Conservation (phyloP, 331 rosid genomes). For the Malus hybrid region DNA sequence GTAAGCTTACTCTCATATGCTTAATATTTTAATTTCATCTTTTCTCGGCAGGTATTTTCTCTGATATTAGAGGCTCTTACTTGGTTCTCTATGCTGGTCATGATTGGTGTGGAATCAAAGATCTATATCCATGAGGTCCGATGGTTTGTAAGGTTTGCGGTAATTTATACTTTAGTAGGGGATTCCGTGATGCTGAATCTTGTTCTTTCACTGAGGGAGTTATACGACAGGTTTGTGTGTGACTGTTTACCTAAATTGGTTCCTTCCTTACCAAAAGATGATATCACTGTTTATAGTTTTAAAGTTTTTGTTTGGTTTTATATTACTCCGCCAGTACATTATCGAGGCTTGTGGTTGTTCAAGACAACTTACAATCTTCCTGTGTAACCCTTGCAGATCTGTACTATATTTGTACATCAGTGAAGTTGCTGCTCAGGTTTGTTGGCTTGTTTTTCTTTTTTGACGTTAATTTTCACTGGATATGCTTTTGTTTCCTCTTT, state of each 20-base stretch:
- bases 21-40: background rate
- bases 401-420: slow-evolving; percentile 65
- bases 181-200: slow-evolving; percentile 74
- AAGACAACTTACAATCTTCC: slow-evolving; percentile 8
- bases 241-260: slow-evolving; percentile 2
- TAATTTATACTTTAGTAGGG: slow-evolving; percentile 64
- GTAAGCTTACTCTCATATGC: background rate
- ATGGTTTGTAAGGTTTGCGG: slow-evolving; percentile 83
- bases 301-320: background rate
- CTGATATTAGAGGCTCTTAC: slow-evolving; percentile 54
- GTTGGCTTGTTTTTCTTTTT: slow-evolving; percentile 9
- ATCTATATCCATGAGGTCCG: slow-evolving; percentile 70
- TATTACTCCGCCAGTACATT: background rate
- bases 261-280: background rate
- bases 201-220: slow-evolving; percentile 51
- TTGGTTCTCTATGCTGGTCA: slow-evolving; percentile 79
- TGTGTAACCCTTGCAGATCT: slow-evolving; percentile 42
- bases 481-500: background rate
- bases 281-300: background rate
- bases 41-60: slow-evolving; percentile 48
- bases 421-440: slow-evolving; percentile 77
- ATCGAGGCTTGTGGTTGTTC: background rate
- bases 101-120: slow-evolving; percentile 63
- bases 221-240: slow-evolving; percentile 56
- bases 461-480: background rate